phyloP scores from a whole-genome alignment of 495 filamentous ascomycete species.

The Copromyces sp. region DNA sequence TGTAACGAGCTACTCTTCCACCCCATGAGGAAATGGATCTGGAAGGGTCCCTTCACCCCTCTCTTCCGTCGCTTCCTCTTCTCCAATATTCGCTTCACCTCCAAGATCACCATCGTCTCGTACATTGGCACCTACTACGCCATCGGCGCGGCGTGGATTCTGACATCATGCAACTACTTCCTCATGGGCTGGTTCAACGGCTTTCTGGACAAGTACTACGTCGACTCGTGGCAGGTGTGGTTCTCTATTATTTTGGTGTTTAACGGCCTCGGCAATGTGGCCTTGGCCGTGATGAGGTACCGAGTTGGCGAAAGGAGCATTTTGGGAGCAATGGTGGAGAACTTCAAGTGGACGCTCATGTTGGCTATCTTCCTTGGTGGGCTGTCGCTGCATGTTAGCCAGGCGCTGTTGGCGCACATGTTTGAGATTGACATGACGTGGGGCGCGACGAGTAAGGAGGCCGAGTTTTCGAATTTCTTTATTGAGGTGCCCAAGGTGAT shows the following conservation, averaged over 20 bases:
- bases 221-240: conserved; percentile 68
- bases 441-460: conserved; percentile 62
- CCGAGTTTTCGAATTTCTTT: conserved; percentile 68
- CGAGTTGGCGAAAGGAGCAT: conserved; percentile 50
- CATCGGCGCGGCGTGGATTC: conserved; percentile 67
- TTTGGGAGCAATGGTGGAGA: conserved; percentile 49
- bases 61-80: conserved; percentile 62
- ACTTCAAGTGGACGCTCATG: conserved; percentile 64
- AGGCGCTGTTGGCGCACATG: conserved; percentile 59
- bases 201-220: conserved; percentile 64
- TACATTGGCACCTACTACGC: conserved; percentile 88
- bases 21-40: conserved; percentile 54
- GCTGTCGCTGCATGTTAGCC: conserved; percentile 56
- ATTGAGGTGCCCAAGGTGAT: conserved; percentile 69
- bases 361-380: conserved; percentile 62
- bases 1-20: conserved; percentile 77
- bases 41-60: conserved; percentile 60
- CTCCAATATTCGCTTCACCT: conserved; percentile 65
- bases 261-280: conserved; percentile 57
- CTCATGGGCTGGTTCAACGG: conserved; percentile 66
- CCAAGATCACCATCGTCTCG: conserved; percentile 70
- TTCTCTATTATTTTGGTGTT: conserved; percentile 64
- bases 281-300: conserved; percentile 57
- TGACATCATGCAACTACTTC: conserved; percentile 72
- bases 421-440: conserved; percentile 66